Evolutionary conservation across 2,329 filamentous ascomycete species (phyloP).

Genomic region (Penicillium sumatraense): DNA sequence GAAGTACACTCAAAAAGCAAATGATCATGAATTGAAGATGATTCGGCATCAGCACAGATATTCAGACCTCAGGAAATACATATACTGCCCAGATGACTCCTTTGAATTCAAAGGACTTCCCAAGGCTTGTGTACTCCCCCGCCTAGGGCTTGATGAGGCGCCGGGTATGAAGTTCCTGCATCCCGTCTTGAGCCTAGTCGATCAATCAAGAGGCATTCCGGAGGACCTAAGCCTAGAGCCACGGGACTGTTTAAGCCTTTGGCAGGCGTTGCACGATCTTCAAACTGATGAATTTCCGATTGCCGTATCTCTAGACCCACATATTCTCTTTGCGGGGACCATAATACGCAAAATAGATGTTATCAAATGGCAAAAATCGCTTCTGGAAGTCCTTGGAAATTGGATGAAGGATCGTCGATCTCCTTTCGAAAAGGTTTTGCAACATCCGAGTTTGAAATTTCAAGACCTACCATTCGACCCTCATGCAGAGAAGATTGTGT

Average conservation of each 20-base stretch:
- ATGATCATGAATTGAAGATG: conserved; percentile 68
- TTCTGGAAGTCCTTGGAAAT: conserved; percentile 62
- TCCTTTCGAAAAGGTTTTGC: conserved; percentile 57
- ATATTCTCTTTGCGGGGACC: conserved; percentile 50
- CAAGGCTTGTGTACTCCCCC: conserved; percentile 16
- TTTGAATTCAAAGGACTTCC: conserved; percentile 60
- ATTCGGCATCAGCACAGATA: conserved; percentile 72
- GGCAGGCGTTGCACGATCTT: conserved; percentile 65
- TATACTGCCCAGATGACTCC: conserved; percentile 59
- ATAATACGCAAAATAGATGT: conserved; percentile 67
- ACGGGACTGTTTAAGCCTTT: conserved; percentile 70
- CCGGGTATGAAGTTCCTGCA: conserved; percentile 65
- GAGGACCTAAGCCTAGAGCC: conserved; percentile 72
- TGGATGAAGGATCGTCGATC: conserved; percentile 65
- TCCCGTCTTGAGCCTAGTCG: conserved; percentile 66
- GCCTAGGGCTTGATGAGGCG: conserved; percentile 54
- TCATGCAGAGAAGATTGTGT: not conserved
- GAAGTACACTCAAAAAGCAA: conserved; percentile 63
- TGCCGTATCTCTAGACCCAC: conserved; percentile 25
- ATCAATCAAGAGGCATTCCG: conserved; percentile 66
- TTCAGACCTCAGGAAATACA: conserved; percentile 77
- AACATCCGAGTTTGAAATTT: conserved; percentile 45
- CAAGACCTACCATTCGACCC: not conserved
- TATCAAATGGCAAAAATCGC: conserved; percentile 64
- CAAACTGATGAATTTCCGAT: conserved; percentile 59